Evolutionary conservation across 2,329 filamentous ascomycete species (phyloP).

Genomic region (Neonectria coccinea): DNA sequence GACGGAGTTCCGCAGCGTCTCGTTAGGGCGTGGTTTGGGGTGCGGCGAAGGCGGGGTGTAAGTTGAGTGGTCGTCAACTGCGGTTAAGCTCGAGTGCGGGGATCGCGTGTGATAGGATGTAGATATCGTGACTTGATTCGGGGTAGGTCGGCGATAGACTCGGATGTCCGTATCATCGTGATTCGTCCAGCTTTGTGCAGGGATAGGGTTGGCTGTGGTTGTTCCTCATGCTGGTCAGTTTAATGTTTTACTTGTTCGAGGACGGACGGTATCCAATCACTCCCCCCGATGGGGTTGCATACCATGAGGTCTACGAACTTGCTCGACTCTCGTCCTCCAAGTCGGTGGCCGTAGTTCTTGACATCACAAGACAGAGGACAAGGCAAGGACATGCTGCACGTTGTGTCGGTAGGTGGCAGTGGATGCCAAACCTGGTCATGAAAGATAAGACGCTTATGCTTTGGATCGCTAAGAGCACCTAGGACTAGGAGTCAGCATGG

Average conservation of each 20-base stretch:
- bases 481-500: not conserved
- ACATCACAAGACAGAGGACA: not conserved
- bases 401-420: not conserved
- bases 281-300: too few relatives aligned
- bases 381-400: not conserved
- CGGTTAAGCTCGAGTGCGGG: conserved; percentile 13
- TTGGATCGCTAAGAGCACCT: not conserved
- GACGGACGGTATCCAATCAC: not conserved
- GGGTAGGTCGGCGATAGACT: conserved; percentile 19
- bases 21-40: conserved; percentile 5
- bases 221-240: not conserved
- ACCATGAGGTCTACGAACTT: not conserved
- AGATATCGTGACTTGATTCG: conserved; percentile 2
- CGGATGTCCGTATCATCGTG: conserved; percentile 14
- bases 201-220: not conserved
- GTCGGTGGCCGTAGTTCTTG: not conserved
- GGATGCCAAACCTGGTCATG: not conserved
- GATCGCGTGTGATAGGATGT: conserved; percentile 13
- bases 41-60: conserved; percentile 6
- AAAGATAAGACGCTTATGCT: not conserved
- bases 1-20: not conserved
- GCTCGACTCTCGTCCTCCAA: not conserved
- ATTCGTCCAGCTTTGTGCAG: not conserved
- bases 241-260: not conserved
- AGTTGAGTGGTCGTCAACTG: conserved; percentile 17